Evolutionary conservation across 116 monocot genomes (phyloP).

Genomic region (Papilionanthe hybrid): DNA sequence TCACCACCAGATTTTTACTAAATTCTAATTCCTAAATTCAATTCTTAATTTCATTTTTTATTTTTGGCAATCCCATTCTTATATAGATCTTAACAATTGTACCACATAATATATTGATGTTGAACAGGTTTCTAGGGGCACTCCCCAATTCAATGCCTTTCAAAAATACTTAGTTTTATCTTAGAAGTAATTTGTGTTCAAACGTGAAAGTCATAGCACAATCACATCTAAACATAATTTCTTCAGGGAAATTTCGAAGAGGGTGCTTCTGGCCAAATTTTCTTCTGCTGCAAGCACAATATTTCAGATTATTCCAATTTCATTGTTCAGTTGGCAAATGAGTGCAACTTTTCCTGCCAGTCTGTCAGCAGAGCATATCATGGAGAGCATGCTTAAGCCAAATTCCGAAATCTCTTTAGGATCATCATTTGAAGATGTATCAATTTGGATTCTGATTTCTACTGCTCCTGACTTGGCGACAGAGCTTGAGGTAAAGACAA

Average conservation of each 20-base stretch:
- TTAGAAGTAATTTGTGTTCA: background rate
- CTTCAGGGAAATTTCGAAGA: conserved; percentile 56
- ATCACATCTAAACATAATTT: background rate
- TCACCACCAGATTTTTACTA: background rate
- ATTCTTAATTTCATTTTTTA: background rate
- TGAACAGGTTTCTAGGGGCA: background rate
- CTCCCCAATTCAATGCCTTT: background rate
- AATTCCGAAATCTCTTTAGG: conserved; percentile 10
- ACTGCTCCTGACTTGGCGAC: conserved; percentile 29
- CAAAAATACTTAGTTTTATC: background rate
- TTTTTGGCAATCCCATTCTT: background rate
- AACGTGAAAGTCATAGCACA: background rate
- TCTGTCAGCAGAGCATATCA: conserved; percentile 12
- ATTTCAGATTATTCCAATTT: conserved; percentile 61
- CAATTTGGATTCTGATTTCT: conserved; percentile 67
- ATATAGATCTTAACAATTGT: background rate
- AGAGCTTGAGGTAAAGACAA: conserved; percentile 15
- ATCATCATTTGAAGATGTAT: conserved; percentile 23
- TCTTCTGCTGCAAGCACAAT: conserved; percentile 38
- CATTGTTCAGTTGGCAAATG: conserved; percentile 34
- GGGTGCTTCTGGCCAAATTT: conserved; percentile 45
- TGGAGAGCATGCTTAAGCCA: conserved; percentile 12
- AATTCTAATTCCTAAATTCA: background rate
- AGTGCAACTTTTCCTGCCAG: conserved; percentile 7
- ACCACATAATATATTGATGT: background rate